phyloP scores from a whole-genome alignment of 2,329 filamentous ascomycete species.

The Leptographium procerum region DNA sequence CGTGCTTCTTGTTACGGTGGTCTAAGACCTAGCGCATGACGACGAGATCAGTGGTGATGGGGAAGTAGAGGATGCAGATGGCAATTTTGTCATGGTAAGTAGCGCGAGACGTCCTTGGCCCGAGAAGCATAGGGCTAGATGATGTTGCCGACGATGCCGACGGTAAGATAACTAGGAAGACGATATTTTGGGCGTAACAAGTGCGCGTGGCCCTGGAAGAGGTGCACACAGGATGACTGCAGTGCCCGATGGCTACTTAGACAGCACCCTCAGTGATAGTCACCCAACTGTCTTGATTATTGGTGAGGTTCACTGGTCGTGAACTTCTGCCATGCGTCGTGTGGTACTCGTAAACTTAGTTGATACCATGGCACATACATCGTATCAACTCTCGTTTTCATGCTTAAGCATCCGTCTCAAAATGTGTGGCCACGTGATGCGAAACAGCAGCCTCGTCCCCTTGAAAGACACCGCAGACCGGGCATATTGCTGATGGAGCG shows the following conservation, averaged over 20 bases:
- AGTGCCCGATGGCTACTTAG: too few relatives aligned
- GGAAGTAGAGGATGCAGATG: constrained; percentile 22
- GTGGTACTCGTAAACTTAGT: too few relatives aligned
- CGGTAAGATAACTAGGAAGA: too few relatives aligned
- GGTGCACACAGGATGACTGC: too few relatives aligned
- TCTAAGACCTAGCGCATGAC: constrained; percentile 1
- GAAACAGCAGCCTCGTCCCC: constrained; percentile 58
- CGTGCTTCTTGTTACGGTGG: constrained; percentile 35
- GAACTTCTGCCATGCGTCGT: too few relatives aligned
- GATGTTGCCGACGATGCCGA: constrained; percentile 42
- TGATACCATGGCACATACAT: too few relatives aligned
- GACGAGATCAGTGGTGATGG: constrained; percentile 1
- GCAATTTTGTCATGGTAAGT: constrained; percentile 53
- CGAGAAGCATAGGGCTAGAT: constrained; percentile 43
- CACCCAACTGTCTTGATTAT: too few relatives aligned
- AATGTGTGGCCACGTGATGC: constrained; percentile 53
- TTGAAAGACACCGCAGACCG: constrained; percentile 54
- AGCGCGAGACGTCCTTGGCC: constrained; percentile 44
- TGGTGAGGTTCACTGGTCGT: too few relatives aligned
- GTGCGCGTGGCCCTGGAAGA: too few relatives aligned
- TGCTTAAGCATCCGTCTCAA: constrained; percentile 22
- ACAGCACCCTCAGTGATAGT: too few relatives aligned
- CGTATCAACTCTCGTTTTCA: neutral
- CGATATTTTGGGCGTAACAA: too few relatives aligned
- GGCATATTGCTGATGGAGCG: constrained; percentile 34